Evolutionary conservation across 2,329 filamentous ascomycete species (phyloP).

Genomic region (Calycina marina): DNA sequence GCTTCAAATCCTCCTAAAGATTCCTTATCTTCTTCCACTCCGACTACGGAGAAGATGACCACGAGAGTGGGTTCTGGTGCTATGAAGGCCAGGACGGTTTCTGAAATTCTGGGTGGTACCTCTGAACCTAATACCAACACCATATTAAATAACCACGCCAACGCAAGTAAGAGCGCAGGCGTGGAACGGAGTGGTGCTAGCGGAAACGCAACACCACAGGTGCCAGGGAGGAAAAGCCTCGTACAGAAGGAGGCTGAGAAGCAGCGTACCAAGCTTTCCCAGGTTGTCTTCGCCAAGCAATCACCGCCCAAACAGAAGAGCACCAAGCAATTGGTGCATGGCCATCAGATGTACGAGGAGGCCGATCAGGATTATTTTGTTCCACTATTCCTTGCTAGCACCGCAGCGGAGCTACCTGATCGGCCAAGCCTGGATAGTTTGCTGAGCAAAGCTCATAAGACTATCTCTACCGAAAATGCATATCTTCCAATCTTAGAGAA

Average conservation of each 20-base stretch:
- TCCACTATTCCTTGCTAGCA: constrained; percentile 42
- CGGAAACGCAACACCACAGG: constrained; percentile 30
- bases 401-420: constrained; percentile 39
- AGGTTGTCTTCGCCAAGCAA: constrained; percentile 65
- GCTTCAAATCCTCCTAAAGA: constrained; percentile 16
- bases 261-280: constrained; percentile 53
- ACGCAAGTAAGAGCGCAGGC: too few relatives aligned
- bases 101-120: constrained; percentile 52
- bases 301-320: constrained; percentile 26
- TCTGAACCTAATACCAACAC: constrained; percentile 27
- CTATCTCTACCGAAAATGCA: constrained; percentile 72
- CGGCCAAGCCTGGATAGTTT: constrained; percentile 56
- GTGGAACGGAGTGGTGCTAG: too few relatives aligned
- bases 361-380: constrained; percentile 46
- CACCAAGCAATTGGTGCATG: constrained; percentile 6
- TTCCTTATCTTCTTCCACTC: constrained; percentile 16
- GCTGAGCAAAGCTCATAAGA: constrained; percentile 74
- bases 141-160: too few relatives aligned
- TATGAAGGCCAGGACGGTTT: constrained; percentile 57
- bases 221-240: constrained; percentile 23
- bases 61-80: constrained; percentile 57
- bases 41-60: constrained; percentile 41
- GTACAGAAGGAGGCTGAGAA: constrained; percentile 31
- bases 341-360: constrained; percentile 4
- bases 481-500: constrained; percentile 72